These are phyloP conservation scores for Gossypium longicalyx DNA, from an alignment of 345 rosid genomes.

Conservation along the genomic window DNA sequence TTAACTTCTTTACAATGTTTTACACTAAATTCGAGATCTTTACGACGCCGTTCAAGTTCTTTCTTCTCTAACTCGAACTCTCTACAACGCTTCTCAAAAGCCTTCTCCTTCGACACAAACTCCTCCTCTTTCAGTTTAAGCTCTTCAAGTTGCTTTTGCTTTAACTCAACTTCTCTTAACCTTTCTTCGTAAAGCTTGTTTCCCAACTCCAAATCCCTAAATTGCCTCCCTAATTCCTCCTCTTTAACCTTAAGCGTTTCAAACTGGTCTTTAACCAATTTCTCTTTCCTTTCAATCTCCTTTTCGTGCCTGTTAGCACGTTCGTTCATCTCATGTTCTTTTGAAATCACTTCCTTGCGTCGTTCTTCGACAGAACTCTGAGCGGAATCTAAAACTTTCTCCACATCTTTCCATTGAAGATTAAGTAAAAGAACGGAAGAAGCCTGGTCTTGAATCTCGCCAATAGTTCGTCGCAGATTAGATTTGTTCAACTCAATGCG, in stretches of 20 bases:
- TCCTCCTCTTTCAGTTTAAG: not conserved
- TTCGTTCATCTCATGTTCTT: constrained; percentile 16
- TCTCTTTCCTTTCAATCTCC: not conserved
- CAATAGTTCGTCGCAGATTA: constrained; percentile 23
- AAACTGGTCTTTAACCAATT: not conserved
- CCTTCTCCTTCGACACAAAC: not conserved
- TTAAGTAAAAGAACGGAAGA: constrained; percentile 39
- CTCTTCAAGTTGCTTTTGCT: not conserved
- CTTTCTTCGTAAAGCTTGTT: not conserved
- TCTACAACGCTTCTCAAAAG: not conserved
- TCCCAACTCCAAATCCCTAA: not conserved
- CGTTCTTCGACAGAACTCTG: constrained; percentile 24
- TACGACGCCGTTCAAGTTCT: not conserved
- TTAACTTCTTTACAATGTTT: not conserved
- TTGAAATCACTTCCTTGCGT: constrained; percentile 22
- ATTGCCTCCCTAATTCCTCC: not conserved
- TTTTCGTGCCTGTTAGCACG: not conserved
- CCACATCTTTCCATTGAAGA: constrained; percentile 48
- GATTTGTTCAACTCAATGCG: constrained; percentile 14
- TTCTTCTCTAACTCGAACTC: not conserved
- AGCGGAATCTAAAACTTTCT: constrained; percentile 27
- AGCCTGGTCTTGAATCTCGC: constrained; percentile 31
- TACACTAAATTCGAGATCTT: constrained; percentile 21
- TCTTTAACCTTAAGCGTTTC: not conserved
- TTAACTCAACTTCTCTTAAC: not conserved